Conservation (phyloP, 2,329 filamentous ascomycete genomes). For the Tolypocladium album region DNA sequence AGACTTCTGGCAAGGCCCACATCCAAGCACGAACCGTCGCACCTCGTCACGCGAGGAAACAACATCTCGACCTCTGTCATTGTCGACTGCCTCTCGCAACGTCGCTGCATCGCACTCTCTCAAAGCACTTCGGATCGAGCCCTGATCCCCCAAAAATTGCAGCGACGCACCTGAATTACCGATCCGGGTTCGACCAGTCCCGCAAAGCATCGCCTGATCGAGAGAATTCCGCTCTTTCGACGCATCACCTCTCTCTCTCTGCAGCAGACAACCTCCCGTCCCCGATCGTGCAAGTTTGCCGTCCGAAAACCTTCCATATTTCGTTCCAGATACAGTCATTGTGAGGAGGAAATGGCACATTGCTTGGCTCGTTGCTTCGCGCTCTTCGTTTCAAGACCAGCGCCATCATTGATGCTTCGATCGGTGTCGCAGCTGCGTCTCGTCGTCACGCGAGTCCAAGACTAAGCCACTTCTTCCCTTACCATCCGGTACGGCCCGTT, state of each 20-base stretch:
- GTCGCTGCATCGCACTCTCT: not conserved
- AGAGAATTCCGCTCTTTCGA: not conserved
- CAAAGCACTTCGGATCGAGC: not conserved
- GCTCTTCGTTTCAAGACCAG: slow-evolving; percentile 1
- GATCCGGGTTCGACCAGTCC: not conserved
- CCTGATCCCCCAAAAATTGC: not conserved
- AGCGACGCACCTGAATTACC: not conserved
- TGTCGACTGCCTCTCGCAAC: not conserved
- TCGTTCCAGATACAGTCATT: not conserved
- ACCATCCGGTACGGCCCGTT: not conserved
- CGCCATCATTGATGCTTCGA: slow-evolving; percentile 1
- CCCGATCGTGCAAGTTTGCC: not conserved
- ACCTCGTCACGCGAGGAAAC: not conserved
- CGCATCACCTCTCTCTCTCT: not conserved
- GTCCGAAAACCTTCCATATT: not conserved
- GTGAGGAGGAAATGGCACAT: slow-evolving; percentile 7
- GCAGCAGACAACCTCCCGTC: not conserved
- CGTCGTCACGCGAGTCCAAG: not conserved
- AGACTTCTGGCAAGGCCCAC: not conserved
- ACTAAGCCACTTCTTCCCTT: not conserved
- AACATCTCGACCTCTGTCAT: not conserved
- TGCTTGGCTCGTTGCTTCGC: slow-evolving; percentile 6
- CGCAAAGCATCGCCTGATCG: not conserved
- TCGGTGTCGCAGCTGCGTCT: not conserved
- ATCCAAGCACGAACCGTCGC: not conserved